Base-by-base conservation (phyloP, 1,284 basidiomycete genomes). In the Neolentinus lepideus region DNA sequence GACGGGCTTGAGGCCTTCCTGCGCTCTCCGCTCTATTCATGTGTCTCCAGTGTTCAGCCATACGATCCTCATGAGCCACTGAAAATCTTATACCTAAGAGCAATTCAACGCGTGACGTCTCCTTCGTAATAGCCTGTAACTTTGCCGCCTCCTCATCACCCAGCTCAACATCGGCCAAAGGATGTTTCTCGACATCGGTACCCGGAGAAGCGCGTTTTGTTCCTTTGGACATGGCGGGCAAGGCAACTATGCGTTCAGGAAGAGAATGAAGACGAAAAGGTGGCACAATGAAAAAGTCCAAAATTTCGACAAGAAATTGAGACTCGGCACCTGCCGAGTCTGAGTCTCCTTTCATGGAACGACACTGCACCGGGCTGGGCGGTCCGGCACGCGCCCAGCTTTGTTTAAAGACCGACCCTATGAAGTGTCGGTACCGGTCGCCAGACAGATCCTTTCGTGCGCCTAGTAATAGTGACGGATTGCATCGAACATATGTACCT, bases 141-240 rank as follows among this genome's bases (percentile, higher is more conserved):
- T 85, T 85, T 67, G 76, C 70, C 54, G 83, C 84, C 63, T 88
- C 81, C 65, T 84, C 87, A 45, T 86, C 83, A 56, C 73, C 76
- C 62, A 91, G 75, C 62, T 87, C 83, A 54, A 85, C 82, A 54
- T 77, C 76, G 58, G 78, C 72, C 33, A 90, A 75, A 59, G 82
- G 80, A 62, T 80, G 79, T 68, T 88, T 90, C 67, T 83, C 79
- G 21, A 75, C 77, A 54, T 87, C 83, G 43, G 83, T 80, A 11
- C 86, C 88, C 24, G 88, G 84, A 55, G 86, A 87, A 38, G 78
- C 80, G 69, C 88, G 85, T 74, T 91, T 90, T 63, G 81, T 84
- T 56, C 84, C 83, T 69, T 66, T 58, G 54, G 38, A 21, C 47
- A 50, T 50, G 24, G 8, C 21, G 8, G 25, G 14, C 22, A n/a